Conservation (phyloP, 2,329 filamentous ascomycete species). For the Phaeophleospora eucalypticola region DNA sequence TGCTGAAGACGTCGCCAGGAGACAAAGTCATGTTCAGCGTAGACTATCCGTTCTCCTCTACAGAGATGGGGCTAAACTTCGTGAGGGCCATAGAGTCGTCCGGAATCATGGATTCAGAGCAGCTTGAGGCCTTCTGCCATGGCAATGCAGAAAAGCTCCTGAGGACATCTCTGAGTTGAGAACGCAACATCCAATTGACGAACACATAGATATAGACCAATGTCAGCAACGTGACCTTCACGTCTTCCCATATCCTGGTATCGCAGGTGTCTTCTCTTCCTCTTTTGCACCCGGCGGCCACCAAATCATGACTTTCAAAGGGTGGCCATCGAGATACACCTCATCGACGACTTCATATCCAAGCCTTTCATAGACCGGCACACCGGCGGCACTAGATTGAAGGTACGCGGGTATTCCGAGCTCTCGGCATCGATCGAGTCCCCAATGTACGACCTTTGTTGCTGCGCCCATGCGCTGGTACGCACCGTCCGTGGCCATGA, state of each 20-base stretch:
- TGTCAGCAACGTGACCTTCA: no score
- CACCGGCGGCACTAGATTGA: slow-evolving; percentile 33
- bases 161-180: neutral
- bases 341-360: slow-evolving; percentile 30
- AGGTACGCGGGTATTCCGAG: slow-evolving; percentile 35
- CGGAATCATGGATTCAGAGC: slow-evolving; percentile 9
- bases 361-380: slow-evolving; percentile 35
- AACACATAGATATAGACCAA: neutral
- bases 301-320: neutral
- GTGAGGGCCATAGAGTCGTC: slow-evolving; percentile 5
- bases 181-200: neutral
- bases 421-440: slow-evolving; percentile 34
- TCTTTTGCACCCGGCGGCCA: neutral
- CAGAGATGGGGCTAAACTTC: slow-evolving; percentile 10
- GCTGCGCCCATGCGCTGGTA: slow-evolving; percentile 37
- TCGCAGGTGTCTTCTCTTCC: neutral
- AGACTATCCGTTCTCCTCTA: slow-evolving; percentile 9
- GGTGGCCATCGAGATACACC: neutral
- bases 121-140: slow-evolving; percentile 11
- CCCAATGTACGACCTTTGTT: slow-evolving; percentile 36
- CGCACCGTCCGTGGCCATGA: slow-evolving; percentile 32
- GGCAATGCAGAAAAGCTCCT: slow-evolving; percentile 13
- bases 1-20: slow-evolving; percentile 2
- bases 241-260: neutral
- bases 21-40: slow-evolving; percentile 14